Percentiles rank a stretch among this genome's conserved stretches.
These are phyloP conservation scores for Xylariales sp. DNA, from an alignment of 2,329 filamentous ascomycete species.

Conservation along the genomic window DNA sequence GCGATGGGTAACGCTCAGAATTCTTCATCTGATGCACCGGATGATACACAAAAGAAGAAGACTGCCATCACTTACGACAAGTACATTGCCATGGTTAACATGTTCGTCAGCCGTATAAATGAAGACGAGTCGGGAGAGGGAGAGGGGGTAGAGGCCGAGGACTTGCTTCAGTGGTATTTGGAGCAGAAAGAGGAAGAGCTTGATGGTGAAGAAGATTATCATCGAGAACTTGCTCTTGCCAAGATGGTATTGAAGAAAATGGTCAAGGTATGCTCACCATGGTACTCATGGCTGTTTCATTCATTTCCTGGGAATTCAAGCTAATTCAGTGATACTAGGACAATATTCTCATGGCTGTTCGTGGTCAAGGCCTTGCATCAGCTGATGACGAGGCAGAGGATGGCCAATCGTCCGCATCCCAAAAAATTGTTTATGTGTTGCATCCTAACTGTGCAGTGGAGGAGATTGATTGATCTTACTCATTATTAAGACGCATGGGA, in stretches of 20 bases:
- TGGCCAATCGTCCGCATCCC: conserved; percentile 38
- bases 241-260: conserved; percentile 84
- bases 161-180: conserved; percentile 82
- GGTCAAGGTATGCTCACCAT: conserved; percentile 81
- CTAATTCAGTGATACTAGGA: no score
- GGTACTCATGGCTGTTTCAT: no score
- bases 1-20: conserved; percentile 34
- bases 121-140: conserved; percentile 72
- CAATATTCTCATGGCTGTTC: conserved; percentile 80
- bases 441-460: conserved; percentile 93
- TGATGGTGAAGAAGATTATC: conserved; percentile 74
- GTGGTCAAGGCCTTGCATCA: conserved; percentile 50
- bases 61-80: conserved; percentile 89
- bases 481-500: no score
- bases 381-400: conserved; percentile 37
- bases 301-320: no score
- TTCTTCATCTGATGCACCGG: conserved; percentile 13
- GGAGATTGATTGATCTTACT: no score
- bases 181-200: conserved; percentile 86
- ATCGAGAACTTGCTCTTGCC: conserved; percentile 51
- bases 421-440: conserved; percentile 72
- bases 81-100: conserved; percentile 85
- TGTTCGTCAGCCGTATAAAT: conserved; percentile 76
- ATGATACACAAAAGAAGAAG: conserved; percentile 56
- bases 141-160: conserved; percentile 81